phyloP scores from a whole-genome alignment of 768 basidiomycete genomes.

The Suillus ampliporus region DNA sequence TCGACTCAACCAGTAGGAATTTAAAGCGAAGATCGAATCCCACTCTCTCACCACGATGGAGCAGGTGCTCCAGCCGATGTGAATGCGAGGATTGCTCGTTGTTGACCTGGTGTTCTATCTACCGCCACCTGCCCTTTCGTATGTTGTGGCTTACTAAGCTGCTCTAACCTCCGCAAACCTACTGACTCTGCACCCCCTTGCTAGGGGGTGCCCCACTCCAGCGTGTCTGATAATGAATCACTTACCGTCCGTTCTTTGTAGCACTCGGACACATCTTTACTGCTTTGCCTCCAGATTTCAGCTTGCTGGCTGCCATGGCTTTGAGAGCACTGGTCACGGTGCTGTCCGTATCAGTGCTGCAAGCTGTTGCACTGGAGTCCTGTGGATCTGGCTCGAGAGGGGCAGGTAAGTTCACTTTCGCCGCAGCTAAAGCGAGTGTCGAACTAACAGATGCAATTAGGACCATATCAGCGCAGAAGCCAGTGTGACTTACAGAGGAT shows the following conservation, averaged over 20 bases:
- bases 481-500: background rate
- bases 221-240: background rate
- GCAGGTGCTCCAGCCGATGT: no score
- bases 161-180: no score
- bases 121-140: no score
- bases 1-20: no score
- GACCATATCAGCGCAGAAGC: background rate
- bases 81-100: no score
- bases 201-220: no score
- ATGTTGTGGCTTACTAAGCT: no score
- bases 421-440: background rate
- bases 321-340: background rate
- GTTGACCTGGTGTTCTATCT: no score
- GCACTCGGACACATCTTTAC: background rate
- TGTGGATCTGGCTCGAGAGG: background rate
- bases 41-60: no score
- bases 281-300: background rate
- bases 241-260: background rate
- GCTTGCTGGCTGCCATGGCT: background rate
- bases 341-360: background rate
- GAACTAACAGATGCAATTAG: background rate
- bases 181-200: no score
- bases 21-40: no score
- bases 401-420: background rate
- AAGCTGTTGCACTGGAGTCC: background rate